Conservation (phyloP, 371 early-diverging fungal species). For the Saksenaea vasiformis region DNA sequence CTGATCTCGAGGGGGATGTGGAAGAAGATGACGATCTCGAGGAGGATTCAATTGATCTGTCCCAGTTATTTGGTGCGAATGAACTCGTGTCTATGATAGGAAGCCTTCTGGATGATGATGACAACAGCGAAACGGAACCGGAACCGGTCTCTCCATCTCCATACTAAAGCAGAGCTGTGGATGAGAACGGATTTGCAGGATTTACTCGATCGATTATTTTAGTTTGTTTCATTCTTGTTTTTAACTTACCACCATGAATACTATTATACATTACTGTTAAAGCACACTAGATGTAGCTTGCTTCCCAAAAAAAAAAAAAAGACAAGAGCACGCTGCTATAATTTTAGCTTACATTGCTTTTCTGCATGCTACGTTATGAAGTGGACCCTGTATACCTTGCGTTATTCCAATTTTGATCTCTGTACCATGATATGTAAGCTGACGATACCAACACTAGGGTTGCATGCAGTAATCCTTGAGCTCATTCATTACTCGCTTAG, state of each 20-base stretch:
- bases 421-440: neutral
- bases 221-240: conserved; percentile 1
- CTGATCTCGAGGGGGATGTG: neutral
- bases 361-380: neutral
- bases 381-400: neutral
- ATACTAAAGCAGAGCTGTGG: neutral
- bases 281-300: neutral
- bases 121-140: neutral
- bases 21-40: neutral
- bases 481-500: too few species aligned
- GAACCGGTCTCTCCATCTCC: neutral
- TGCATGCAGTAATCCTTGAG: too few species aligned
- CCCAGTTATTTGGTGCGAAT: neutral
- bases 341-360: neutral
- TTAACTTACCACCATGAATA: neutral
- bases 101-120: neutral
- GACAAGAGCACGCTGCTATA: neutral
- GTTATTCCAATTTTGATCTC: neutral
- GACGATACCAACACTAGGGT: too few species aligned
- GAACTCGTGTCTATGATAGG: neutral
- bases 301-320: neutral
- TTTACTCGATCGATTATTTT: neutral
- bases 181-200: neutral
- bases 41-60: neutral
- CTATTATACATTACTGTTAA: neutral